phyloP scores from a whole-genome alignment of 1,284 basidiomycete species.

The Boletus smithii region DNA sequence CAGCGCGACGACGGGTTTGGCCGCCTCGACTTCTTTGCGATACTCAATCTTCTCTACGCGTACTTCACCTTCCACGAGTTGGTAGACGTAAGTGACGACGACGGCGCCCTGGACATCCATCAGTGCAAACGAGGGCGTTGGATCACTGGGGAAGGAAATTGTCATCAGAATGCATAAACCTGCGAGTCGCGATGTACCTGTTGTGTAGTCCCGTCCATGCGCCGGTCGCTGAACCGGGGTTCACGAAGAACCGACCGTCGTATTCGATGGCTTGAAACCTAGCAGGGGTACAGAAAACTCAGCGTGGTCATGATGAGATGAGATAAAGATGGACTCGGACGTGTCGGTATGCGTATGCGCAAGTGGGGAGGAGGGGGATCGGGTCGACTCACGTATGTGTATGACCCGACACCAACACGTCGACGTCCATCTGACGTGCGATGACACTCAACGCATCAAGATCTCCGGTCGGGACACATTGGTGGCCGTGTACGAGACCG shows the following conservation, averaged over 20 bases:
- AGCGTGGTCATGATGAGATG: neutral
- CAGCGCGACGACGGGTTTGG: slow-evolving; percentile 27
- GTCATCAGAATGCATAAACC: neutral
- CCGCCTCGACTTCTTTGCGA: slow-evolving; percentile 60
- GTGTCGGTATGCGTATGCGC: neutral
- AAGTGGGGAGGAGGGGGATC: neutral
- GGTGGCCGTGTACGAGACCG: slow-evolving; percentile 93
- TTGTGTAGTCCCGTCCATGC: slow-evolving; percentile 83
- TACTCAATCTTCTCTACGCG: slow-evolving; percentile 84
- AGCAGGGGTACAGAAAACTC: too few relatives aligned
- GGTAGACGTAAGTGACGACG: slow-evolving; percentile 94
- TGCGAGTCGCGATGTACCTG: slow-evolving; percentile 53
- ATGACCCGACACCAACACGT: slow-evolving; percentile 90
- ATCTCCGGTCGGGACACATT: slow-evolving; percentile 90
- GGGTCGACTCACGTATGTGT: slow-evolving; percentile 77
- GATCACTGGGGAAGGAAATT: slow-evolving; percentile 41
- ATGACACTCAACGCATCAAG: slow-evolving; percentile 83
- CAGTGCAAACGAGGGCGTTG: slow-evolving; percentile 82
- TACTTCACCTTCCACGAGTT: slow-evolving; percentile 90
- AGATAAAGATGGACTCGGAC: neutral
- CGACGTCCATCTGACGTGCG: slow-evolving; percentile 95
- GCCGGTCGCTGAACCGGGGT: slow-evolving; percentile 93
- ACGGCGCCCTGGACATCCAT: slow-evolving; percentile 95
- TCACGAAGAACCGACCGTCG: slow-evolving; percentile 91
- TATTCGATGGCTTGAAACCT: slow-evolving; percentile 94